Evolutionary conservation across 257 asterid species (phyloP), one percentile per base, ranked within the genome.

Genomic region (Echium plantagineum): DNA sequence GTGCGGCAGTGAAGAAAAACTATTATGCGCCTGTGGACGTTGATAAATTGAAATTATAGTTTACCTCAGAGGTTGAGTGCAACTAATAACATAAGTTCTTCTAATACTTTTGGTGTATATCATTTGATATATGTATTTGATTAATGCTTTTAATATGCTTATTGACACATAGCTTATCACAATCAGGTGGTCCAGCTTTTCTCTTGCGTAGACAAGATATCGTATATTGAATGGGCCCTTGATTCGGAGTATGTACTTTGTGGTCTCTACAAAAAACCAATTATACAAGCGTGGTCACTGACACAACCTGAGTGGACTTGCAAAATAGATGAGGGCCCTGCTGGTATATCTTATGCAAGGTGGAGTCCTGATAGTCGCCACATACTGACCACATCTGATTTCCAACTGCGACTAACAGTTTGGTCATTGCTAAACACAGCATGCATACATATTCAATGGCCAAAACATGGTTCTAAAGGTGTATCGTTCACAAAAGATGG

Each of bases 331-430:
- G 99, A 93, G 80, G 99, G 97, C 2, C 82, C 87, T 24, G 98
- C 98, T 16, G 98, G 98, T 47, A 86, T 89, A 71, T 74, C 94
- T 42, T 89, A 86, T 65, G 98, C 98, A 3, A 84, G 96, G 86
- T 93, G 98, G 98, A 89, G 98, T 73, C 98, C 98, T 7, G 98
- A 93, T 64, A 93, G 98, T 73, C 90, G 98, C 57, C 98, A 93
- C 83, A 93, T 93, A 79, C 94, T 93, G 48, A 93, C 98, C 47
- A 89, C 98, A 21, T 89, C 98, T 15, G 98, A 93, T 49, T 93
- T 93, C 74, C 97, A 93, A 59, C 75, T 93, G 46, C 79, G 98
- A 61, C 64, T 88, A 76, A 89, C 97, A 21, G 98, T 89, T 24
- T 93, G 98, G 98, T 93, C 98, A 35, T 74, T 93, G 72, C 62